Percentiles rank a stretch among this genome's conserved stretches.
Conservation (phyloP, 2,329 filamentous ascomycete species). For the Penicillium sp. region DNA sequence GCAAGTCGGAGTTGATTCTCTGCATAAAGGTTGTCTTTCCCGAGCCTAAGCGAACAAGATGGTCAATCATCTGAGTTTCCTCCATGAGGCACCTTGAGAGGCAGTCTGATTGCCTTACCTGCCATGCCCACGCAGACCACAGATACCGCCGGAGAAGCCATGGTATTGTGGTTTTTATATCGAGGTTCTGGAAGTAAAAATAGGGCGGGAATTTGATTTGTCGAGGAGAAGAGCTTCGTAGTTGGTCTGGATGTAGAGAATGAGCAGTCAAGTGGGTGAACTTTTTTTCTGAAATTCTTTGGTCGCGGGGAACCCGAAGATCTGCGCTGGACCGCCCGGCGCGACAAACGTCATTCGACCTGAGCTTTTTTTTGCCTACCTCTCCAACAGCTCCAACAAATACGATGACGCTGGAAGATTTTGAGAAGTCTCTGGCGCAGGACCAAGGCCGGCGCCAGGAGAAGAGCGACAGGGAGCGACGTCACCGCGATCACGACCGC, state of each 20-base stretch:
- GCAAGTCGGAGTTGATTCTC: conserved; percentile 90
- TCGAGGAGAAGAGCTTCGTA: background rate
- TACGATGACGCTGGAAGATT: conserved; percentile 69
- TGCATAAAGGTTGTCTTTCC: conserved; percentile 99
- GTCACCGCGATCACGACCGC: conserved; percentile 39
- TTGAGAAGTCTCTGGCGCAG: conserved; percentile 75
- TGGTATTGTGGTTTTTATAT: conserved; percentile 22
- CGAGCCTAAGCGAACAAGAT: conserved; percentile 62
- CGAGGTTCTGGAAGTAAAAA: background rate
- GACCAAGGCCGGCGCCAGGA: conserved; percentile 50
- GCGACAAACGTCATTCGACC: conserved; percentile 39
- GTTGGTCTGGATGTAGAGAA: background rate
- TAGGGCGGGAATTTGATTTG: background rate
- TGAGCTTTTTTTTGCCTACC: conserved; percentile 22
- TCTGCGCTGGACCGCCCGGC: conserved; percentile 36
- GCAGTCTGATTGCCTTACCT: conserved; percentile 55
- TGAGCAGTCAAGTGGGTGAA: conserved; percentile 10
- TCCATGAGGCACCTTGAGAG: conserved; percentile 5
- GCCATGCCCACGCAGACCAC: conserved; percentile 98
- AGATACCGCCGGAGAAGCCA: conserved; percentile 66
- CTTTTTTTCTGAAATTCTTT: conserved; percentile 33
- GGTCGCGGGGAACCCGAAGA: conserved; percentile 34
- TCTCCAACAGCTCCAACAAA: conserved; percentile 1
- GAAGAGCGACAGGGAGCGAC: conserved; percentile 42
- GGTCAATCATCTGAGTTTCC: conserved; percentile 8